These are phyloP conservation scores for Populus alba DNA, from an alignment of 345 rosid genomes.

Conservation along the genomic window DNA sequence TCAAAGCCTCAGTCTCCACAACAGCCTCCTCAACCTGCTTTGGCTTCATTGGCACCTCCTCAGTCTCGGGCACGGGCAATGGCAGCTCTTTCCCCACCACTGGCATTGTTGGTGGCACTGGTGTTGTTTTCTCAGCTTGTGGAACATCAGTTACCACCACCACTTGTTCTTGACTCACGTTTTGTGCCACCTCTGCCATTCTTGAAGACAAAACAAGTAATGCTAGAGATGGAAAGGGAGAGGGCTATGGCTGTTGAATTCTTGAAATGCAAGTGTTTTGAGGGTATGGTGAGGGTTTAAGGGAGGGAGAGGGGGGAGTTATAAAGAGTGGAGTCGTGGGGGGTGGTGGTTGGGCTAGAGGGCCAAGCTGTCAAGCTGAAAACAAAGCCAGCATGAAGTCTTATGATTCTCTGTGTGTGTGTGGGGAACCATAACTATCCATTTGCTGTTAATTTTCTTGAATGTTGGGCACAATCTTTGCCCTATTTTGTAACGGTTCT, in stretches of 20 bases:
- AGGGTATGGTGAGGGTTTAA: not conserved
- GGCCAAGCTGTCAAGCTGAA: not conserved
- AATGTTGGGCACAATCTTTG: not conserved
- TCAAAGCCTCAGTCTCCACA: not conserved
- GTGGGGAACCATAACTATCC: not conserved
- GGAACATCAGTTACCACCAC: constrained; percentile 18
- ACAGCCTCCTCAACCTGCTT: constrained; percentile 10
- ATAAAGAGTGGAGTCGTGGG: not conserved
- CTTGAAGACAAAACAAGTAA: not conserved
- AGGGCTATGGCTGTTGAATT: not conserved
- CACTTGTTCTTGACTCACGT: not conserved
- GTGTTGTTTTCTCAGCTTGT: not conserved
- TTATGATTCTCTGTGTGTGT: not conserved
- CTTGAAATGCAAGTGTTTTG: not conserved
- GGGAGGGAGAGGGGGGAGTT: not conserved
- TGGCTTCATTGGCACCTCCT: constrained; percentile 8
- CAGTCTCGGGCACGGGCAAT: constrained; percentile 9
- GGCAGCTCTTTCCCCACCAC: constrained; percentile 13
- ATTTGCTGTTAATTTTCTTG: not conserved
- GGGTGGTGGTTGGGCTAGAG: not conserved
- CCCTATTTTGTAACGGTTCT: not conserved
- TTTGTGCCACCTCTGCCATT: constrained; percentile 19
- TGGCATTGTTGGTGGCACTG: not conserved
- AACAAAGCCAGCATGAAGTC: not conserved
- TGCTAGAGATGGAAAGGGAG: not conserved